Conservation (phyloP, 1,139 yeast genomes). For the Saccharomycopsis hybrid region DNA sequence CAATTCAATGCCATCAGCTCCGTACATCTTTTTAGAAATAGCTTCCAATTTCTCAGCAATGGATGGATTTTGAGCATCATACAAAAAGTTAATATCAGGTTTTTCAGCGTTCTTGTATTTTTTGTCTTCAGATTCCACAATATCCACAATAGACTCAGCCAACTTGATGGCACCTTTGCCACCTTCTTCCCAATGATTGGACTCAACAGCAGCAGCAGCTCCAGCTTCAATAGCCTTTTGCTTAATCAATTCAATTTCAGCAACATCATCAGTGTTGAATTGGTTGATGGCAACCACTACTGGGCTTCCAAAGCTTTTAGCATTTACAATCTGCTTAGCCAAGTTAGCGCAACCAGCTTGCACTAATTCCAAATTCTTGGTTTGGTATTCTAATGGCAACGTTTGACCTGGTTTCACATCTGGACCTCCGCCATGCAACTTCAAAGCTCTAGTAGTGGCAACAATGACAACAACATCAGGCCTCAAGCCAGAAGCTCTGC, state of each 20-base stretch:
- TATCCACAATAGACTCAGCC: constrained; percentile 63
- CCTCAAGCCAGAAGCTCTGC: constrained; percentile 64
- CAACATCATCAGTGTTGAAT: constrained; percentile 64
- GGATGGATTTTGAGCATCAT: constrained; percentile 47
- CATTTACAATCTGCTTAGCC: constrained; percentile 69
- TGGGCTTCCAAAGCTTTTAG: constrained; percentile 64
- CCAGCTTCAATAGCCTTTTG: constrained; percentile 64
- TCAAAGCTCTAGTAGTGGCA: constrained; percentile 74
- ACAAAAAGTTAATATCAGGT: constrained; percentile 47
- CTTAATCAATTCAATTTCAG: constrained; percentile 58
- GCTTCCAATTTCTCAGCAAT: constrained; percentile 60
- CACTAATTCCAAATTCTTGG: constrained; percentile 61
- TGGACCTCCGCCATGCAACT: constrained; percentile 79
- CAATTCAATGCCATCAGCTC: constrained; percentile 63
- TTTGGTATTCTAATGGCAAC: constrained; percentile 58
- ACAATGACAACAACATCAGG: constrained; percentile 75
- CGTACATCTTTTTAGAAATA: constrained; percentile 71
- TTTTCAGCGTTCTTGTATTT: background rate
- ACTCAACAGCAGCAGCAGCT: constrained; percentile 66
- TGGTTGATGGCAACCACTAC: constrained; percentile 77
- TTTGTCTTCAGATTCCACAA: constrained; percentile 1
- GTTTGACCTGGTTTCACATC: constrained; percentile 79
- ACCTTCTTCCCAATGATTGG: constrained; percentile 80
- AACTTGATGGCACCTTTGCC: constrained; percentile 67
- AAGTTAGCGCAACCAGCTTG: constrained; percentile 62